phyloP scores from a whole-genome alignment of 495 filamentous ascomycete genomes.

The Aspergillus panamensis region DNA sequence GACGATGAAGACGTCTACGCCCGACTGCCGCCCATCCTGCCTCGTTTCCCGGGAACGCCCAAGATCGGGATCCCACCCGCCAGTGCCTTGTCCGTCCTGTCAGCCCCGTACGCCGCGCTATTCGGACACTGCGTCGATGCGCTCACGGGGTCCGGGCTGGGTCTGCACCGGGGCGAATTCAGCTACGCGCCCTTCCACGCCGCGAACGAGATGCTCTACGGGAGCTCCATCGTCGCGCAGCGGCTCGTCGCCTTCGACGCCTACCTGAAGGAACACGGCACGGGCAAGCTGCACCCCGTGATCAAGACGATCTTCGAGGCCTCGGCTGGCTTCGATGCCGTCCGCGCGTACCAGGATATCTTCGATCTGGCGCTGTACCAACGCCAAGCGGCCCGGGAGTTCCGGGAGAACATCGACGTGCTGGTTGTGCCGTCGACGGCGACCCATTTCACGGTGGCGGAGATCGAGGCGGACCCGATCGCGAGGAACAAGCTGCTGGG shows the following conservation, averaged over 20 bases:
- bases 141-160: background rate
- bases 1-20: constrained; percentile 2
- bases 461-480: constrained; percentile 8
- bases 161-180: background rate
- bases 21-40: background rate
- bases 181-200: constrained; percentile 7
- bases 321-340: constrained; percentile 8
- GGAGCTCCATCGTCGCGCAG: constrained; percentile 10
- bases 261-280: background rate
- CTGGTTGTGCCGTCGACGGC: constrained; percentile 4
- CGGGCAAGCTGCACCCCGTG: background rate
- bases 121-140: background rate
- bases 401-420: constrained; percentile 1
- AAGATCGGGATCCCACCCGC: background rate
- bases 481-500: constrained; percentile 6
- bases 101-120: background rate
- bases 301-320: constrained; percentile 4
- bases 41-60: background rate
- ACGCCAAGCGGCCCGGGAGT: constrained; percentile 2
- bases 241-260: constrained; percentile 6
- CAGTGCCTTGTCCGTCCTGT: background rate
- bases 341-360: constrained; percentile 7
- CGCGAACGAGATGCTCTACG: constrained; percentile 9
- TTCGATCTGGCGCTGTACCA: constrained; percentile 9
- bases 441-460: constrained; percentile 6